Evolutionary conservation across 129 eudicot genomes (phyloP).

Genomic region (Erigeron canadensis): DNA sequence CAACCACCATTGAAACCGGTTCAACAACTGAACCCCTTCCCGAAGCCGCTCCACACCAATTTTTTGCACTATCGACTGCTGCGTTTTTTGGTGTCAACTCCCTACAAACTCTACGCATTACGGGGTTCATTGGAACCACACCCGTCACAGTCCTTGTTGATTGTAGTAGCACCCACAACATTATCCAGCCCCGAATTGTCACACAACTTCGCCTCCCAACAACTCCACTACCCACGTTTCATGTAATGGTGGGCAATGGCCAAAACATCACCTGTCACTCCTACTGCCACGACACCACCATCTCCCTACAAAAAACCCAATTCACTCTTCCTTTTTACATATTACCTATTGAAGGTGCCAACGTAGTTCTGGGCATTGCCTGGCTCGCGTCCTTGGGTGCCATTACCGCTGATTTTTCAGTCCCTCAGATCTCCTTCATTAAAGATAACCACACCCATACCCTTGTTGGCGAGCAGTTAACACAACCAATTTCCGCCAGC

Average conservation of each 20-base stretch:
- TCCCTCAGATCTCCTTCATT: no score
- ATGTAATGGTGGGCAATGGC: background rate
- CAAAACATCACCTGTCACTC: no score
- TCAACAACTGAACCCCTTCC: no score
- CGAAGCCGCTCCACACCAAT: background rate
- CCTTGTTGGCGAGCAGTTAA: no score
- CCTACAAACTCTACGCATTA: background rate
- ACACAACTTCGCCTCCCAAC: background rate
- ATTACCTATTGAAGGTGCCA: background rate
- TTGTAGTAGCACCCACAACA: background rate
- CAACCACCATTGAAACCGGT: background rate
- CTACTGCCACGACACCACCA: background rate
- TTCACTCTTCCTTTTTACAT: background rate
- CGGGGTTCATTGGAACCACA: background rate
- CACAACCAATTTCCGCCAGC: no score
- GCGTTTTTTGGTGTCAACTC: background rate
- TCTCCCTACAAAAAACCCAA: background rate
- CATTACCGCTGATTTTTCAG: background rate
- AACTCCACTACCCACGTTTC: background rate
- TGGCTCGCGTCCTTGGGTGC: background rate
- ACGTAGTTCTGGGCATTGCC: background rate
- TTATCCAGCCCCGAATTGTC: background rate
- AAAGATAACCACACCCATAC: no score
- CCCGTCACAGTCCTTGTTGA: no score
- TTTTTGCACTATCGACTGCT: background rate